A percentile compares a stretch with the other conserved stretches of the same genome.
phyloP scores from a whole-genome alignment of 345 rosid genomes.

The Punica granatum region DNA sequence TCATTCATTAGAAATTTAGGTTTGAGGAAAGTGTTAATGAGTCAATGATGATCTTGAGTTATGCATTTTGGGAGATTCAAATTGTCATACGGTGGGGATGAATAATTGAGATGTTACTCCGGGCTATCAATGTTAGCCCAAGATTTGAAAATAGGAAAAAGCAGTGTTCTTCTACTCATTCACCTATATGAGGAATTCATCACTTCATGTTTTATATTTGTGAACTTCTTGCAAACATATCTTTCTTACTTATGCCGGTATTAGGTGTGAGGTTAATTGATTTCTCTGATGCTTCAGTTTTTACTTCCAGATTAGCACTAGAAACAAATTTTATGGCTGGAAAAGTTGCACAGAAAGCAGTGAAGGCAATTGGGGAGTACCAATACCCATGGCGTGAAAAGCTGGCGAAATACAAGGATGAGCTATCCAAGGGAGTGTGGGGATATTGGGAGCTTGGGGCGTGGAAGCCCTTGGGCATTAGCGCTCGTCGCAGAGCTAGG shows the following conservation, averaged over 20 bases:
- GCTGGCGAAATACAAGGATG: slow-evolving; percentile 58
- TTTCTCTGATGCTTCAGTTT: too few relatives aligned
- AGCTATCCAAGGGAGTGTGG: slow-evolving; percentile 80
- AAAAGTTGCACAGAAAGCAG: slow-evolving; percentile 55
- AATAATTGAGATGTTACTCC: not conserved
- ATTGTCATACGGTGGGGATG: not conserved
- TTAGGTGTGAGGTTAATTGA: too few relatives aligned
- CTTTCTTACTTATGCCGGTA: too few relatives aligned
- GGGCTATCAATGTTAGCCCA: not conserved
- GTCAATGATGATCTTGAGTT: not conserved
- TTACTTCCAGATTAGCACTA: not conserved
- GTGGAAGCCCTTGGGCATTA: slow-evolving; percentile 83
- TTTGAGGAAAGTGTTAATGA: not conserved
- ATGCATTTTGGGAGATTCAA: not conserved
- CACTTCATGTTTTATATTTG: too few relatives aligned
- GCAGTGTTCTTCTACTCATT: not conserved
- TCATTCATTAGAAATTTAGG: not conserved
- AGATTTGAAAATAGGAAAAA: not conserved
- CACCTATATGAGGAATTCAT: too few relatives aligned
- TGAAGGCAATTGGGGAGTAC: slow-evolving; percentile 42
- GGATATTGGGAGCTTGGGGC: slow-evolving; percentile 92
- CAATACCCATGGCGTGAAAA: slow-evolving; percentile 85
- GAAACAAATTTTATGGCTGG: slow-evolving; percentile 48
- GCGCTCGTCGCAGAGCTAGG: slow-evolving; percentile 77
- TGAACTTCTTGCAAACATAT: too few relatives aligned